phyloP scores from a whole-genome alignment of 305 asterid species.

The Fraxinus nigra region DNA sequence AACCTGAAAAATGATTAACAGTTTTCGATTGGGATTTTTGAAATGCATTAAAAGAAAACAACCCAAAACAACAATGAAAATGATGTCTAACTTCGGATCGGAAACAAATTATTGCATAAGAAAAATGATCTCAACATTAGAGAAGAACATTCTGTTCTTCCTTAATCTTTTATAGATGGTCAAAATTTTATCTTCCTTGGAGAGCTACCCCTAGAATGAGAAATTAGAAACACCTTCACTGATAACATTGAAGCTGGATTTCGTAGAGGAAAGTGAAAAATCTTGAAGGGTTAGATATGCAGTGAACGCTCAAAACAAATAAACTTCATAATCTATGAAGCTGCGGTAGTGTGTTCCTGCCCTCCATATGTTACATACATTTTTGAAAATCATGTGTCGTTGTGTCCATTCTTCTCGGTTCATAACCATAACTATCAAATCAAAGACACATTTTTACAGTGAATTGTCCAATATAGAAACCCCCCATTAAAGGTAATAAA shows the following conservation, averaged over 20 bases:
- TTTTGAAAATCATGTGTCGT: background rate
- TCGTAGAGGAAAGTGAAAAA: background rate
- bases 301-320: no score
- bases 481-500: background rate
- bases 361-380: background rate
- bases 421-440: background rate
- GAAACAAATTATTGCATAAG: background rate
- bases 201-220: background rate
- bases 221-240: background rate
- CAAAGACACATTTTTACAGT: background rate
- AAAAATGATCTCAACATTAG: background rate
- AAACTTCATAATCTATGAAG: no score
- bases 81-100: background rate
- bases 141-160: background rate
- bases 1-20: background rate
- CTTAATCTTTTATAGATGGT: background rate
- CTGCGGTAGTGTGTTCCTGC: no score
- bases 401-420: background rate
- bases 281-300: no score
- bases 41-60: background rate
- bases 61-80: background rate
- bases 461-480: background rate
- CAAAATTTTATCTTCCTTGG: background rate
- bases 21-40: background rate
- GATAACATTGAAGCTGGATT: background rate